Evolutionary conservation across 371 early-diverging fungal genomes (phyloP), one percentile per base, ranked within the genome.

Genomic region (Hamiltosporidium magnivora): DNA sequence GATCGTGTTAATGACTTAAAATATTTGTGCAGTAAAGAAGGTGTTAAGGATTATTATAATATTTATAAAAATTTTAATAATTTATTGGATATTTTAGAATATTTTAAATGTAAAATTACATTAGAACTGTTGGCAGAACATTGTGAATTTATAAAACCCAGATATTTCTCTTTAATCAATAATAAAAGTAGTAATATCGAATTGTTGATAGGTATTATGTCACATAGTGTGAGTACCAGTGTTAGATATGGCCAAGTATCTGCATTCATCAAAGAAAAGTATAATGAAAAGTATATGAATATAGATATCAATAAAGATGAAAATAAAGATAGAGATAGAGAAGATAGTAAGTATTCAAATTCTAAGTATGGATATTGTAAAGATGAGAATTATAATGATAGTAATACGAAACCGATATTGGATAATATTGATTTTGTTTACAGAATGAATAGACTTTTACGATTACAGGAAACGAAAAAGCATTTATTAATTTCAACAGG

Each of bases 151-250:
- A 70, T 80, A 36, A 78, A 75, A 64, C 78, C 79, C 0, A 65
- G 81, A 55, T 70, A 76, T 56, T 80, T 77, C 66, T 74, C 74
- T n/a, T 37, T 80, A 9, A 75, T 71, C 37, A 73, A 74, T 62
- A 36, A 65, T 39, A 53, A 60, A 25, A 63, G 64, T 11, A 37
- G 55, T n/a, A 60, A 71, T 1, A 49, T 43, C 38, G 75, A 76
- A 44, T 64, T 80, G 49, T 42, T 80, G 8, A 44, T 72, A 36
- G 77, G 75, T 1, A 58, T 72, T 37, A 64, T 78, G 25, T 41
- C 1, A 69, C 69, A 52, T 37, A 11, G n/a, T 37, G 41, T 12
- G 60, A 68, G 12, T 40, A 36, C 0, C 25, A 58, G 42, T 49
- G n/a, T 64, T 0, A 58, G 63, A 44, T 58, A 70, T 53, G 77